These are phyloP conservation scores for Porpolomopsis calyptriformis DNA, from an alignment of 768 basidiomycete genomes.

Conservation along the genomic window DNA sequence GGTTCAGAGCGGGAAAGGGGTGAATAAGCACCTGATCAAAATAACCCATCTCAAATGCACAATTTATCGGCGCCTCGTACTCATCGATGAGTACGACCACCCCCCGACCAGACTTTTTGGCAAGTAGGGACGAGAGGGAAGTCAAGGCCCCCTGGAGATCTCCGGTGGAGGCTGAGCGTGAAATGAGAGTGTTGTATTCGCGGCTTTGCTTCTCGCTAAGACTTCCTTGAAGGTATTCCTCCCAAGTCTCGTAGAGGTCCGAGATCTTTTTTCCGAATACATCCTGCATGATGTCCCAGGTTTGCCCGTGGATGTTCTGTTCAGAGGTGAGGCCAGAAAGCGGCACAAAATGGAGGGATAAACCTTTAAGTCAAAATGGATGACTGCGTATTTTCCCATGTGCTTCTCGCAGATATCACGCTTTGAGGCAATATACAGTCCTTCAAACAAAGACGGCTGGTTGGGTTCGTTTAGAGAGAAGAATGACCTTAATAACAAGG, in stretches of 20 bases:
- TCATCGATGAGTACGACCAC: slow-evolving; percentile 11
- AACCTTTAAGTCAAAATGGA: slow-evolving; percentile 10
- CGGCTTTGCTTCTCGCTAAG: slow-evolving; percentile 6
- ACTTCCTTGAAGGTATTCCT: slow-evolving; percentile 8
- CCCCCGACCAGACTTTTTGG: slow-evolving; percentile 9
- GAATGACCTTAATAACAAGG: slow-evolving; percentile 9
- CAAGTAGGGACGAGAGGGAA: slow-evolving; percentile 7
- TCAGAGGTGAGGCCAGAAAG: slow-evolving; percentile 7
- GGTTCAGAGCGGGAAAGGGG: not conserved
- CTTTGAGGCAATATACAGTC: slow-evolving; percentile 10
- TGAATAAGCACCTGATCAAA: slow-evolving; percentile 9
- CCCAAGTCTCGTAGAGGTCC: slow-evolving; percentile 7
- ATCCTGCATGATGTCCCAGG: slow-evolving; percentile 10
- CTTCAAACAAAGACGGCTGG: slow-evolving; percentile 8
- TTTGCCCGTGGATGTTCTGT: slow-evolving; percentile 6
- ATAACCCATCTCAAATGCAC: slow-evolving; percentile 11
- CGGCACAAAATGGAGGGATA: slow-evolving; percentile 5
- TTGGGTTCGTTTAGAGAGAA: slow-evolving; percentile 8
- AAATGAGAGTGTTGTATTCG: slow-evolving; percentile 8
- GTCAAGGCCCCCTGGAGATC: slow-evolving; percentile 2
- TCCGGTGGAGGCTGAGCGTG: slow-evolving; percentile 3
- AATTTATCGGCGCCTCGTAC: slow-evolving; percentile 9
- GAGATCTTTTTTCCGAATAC: slow-evolving; percentile 4
- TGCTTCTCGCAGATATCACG: slow-evolving; percentile 11
- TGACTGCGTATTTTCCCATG: slow-evolving; percentile 13